Evolutionary conservation across 108 stramenopile species (phyloP).

Genomic region (Licmophora abbreviata): DNA sequence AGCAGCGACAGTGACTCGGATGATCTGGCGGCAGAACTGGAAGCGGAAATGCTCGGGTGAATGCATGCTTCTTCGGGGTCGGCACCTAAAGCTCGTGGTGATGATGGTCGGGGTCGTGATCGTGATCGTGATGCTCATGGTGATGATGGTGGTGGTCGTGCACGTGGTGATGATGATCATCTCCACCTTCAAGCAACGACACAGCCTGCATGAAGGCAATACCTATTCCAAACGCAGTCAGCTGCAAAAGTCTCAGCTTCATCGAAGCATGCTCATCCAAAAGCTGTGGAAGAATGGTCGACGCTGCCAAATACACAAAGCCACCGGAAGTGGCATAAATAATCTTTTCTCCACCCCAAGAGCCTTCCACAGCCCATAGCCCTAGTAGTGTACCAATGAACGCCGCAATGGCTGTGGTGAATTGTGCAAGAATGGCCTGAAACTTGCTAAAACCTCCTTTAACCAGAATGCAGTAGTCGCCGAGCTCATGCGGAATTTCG

Average conservation of each 20-base stretch:
- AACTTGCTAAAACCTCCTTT: conserved; percentile 58
- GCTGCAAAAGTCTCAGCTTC: conserved; percentile 39
- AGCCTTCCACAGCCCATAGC: conserved; percentile 15
- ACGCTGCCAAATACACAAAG: conserved; percentile 79
- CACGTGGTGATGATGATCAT: conserved; percentile 20
- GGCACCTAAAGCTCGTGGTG: too few species aligned
- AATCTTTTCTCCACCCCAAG: conserved; percentile 41
- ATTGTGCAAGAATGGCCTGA: conserved; percentile 76
- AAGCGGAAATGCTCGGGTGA: conserved; percentile 35
- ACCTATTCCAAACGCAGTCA: conserved; percentile 47
- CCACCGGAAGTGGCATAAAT: conserved; percentile 77
- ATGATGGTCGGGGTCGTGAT: conserved; percentile 14
- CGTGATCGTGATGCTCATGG: conserved; percentile 14
- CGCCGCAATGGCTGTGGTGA: conserved; percentile 79
- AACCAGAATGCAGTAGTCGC: conserved; percentile 80
- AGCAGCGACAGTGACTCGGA: conserved; percentile 34
- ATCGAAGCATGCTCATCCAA: conserved; percentile 26
- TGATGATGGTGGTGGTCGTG: conserved; percentile 25
- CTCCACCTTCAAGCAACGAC: conserved; percentile 37
- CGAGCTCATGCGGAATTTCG: conserved; percentile 88
- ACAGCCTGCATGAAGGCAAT: conserved; percentile 74
- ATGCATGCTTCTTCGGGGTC: not conserved
- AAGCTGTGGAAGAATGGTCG: conserved; percentile 68
- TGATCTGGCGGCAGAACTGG: conserved; percentile 49
- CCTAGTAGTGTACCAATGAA: conserved; percentile 75